Base-by-base conservation (phyloP, 2,329 filamentous ascomycete species). In the Nothopassalora personata region DNA sequence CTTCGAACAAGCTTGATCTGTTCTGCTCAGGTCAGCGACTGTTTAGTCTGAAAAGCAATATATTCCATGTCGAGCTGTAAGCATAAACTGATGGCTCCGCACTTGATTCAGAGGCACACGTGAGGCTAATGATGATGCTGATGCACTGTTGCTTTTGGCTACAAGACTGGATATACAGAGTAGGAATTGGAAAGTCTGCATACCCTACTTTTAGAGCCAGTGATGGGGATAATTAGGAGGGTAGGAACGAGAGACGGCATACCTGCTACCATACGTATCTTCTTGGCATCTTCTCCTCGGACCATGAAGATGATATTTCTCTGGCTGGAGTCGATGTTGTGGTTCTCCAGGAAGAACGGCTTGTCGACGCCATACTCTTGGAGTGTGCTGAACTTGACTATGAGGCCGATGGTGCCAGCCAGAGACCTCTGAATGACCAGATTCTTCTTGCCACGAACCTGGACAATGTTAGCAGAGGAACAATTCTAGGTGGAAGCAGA, bases 361-460 rank as follows among this genome's bases (percentile, higher is more conserved):
- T 96, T 96, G 75, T 97, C 92, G 67, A 99, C 92, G 31, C 95
- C 95, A 78, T 97, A 97, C 71, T 99, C 94, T 72, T 97, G 91
- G 15, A 97, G 83, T 9, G 90, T 93, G 23, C 93, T 93, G 71
- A 97, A 96, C 74, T 97, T 97, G 77, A 96, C 91, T 66, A 99
- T 88, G 60, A 93, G 83, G 60, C 92, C 91, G 67, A 99, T 83
- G 31, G 92, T 90, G 27, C 93, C 94, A 66, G 93, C 91, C 68
- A 99, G 82, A 68, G 87, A 87, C 75, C 89, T 90, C 74, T 97
- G 93, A 71, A 99, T 88, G 54, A 99, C 89, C 62, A 99, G 81
- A 71, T 97, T 97, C 82, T 99, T 99, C 84, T 97, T 99, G 68
- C 95, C 95, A 73, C 93, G 90, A 66, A 97, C 91, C 94, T 99